Percentiles rank a stretch among this genome's conserved stretches.
Conservation (phyloP, 2,329 filamentous ascomycete genomes). For the Biscogniauxia mediterranea region DNA sequence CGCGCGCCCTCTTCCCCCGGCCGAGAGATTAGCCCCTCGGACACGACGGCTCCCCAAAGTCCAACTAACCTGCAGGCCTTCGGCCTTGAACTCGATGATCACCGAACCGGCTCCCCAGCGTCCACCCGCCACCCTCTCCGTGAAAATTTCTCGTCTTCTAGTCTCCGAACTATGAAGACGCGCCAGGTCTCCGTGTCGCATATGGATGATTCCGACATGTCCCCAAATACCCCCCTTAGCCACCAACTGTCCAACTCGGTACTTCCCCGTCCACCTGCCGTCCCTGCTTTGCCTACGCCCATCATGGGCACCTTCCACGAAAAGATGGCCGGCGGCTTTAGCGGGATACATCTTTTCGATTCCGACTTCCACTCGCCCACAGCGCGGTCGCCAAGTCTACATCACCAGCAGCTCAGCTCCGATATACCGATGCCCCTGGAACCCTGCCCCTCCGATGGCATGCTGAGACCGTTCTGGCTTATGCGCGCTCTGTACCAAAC, state of each 20-base stretch:
- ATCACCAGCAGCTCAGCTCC: constrained; percentile 46
- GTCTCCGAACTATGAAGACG: constrained; percentile 67
- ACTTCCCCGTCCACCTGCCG: constrained; percentile 49
- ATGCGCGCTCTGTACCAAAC: constrained; percentile 95
- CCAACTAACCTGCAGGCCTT: constrained; percentile 31
- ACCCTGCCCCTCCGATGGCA: constrained; percentile 82
- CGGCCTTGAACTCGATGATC: constrained; percentile 37
- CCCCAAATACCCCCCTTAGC: constrained; percentile 72
- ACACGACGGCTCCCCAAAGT: constrained; percentile 30
- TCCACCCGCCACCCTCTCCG: constrained; percentile 49
- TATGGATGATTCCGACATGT: constrained; percentile 63
- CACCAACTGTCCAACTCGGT: constrained; percentile 55
- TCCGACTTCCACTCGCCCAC: constrained; percentile 69
- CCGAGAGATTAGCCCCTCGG: constrained; percentile 23
- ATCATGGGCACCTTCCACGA: constrained; percentile 61
- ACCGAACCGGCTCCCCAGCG: constrained; percentile 53
- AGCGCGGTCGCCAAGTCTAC: constrained; percentile 60
- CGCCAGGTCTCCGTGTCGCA: constrained; percentile 70
- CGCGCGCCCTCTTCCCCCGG: constrained; percentile 36
- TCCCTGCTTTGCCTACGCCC: constrained; percentile 68
- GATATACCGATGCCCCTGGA: constrained; percentile 79
- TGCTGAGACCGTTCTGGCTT: constrained; percentile 95
- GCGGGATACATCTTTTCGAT: constrained; percentile 80
- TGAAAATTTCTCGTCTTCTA: constrained; percentile 71
- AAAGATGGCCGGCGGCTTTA: constrained; percentile 53